Conservation (phyloP, 225 moss, liverwort and hornwort species). For the Bryoerythrophyllum caledonicum region DNA sequence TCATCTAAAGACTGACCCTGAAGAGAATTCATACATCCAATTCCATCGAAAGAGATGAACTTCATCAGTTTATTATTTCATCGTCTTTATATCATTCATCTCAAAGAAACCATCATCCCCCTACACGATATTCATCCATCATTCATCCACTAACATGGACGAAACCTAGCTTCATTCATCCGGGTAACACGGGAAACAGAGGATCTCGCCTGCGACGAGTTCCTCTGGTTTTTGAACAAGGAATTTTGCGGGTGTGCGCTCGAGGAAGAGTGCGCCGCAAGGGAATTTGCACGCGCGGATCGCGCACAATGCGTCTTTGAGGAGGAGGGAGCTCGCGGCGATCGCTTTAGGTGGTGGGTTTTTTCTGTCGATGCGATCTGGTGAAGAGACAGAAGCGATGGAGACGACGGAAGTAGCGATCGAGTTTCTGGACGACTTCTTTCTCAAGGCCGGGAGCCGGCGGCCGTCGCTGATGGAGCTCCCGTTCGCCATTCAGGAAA, state of each 20-base stretch:
- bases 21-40: too few species aligned
- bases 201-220: too few species aligned
- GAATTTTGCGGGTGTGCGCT: neutral
- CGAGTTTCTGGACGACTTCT: conserved; percentile 48
- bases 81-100: neutral
- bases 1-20: too few species aligned
- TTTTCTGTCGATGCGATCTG: neutral
- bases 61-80: too few species aligned
- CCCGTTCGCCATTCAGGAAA: conserved; percentile 53
- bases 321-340: neutral
- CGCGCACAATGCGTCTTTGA: conserved; percentile 23
- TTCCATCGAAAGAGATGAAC: too few species aligned
- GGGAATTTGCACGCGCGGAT: conserved; percentile 4
- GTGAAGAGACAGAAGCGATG: conserved; percentile 16
- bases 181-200: too few species aligned
- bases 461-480: conserved; percentile 50
- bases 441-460: conserved; percentile 31
- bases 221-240: conserved; percentile 8
- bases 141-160: neutral
- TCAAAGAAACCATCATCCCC: too few species aligned
- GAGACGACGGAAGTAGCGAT: conserved; percentile 18
- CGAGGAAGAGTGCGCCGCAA: neutral
- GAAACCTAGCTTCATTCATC: neutral
- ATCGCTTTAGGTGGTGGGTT: neutral
- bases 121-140: too few species aligned